Conservation (phyloP, 2,329 filamentous ascomycete species). For the Cladosporium velox region DNA sequence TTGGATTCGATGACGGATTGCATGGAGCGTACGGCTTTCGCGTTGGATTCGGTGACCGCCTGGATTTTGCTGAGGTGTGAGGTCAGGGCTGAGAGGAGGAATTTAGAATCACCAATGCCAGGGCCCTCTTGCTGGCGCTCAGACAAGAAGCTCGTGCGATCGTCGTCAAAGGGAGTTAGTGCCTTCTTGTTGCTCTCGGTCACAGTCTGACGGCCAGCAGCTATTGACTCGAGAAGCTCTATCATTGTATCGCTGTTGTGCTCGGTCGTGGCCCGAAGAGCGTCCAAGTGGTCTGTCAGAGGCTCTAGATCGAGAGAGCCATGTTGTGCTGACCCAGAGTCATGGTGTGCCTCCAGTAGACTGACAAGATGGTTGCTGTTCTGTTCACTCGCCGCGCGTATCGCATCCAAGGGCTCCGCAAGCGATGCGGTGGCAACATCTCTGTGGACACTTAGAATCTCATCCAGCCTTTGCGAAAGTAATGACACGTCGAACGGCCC, state of each 20-base stretch:
- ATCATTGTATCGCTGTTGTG: constrained; percentile 23
- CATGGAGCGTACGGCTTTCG: background rate
- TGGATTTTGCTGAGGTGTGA: constrained; percentile 35
- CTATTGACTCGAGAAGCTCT: constrained; percentile 25
- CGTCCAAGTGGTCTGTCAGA: constrained; percentile 21
- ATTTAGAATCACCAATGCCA: constrained; percentile 30
- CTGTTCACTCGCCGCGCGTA: constrained; percentile 26
- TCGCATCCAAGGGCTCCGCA: constrained; percentile 25
- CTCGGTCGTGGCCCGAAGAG: constrained; percentile 23
- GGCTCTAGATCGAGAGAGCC: background rate
- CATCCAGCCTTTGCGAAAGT: constrained; percentile 19
- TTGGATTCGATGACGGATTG: background rate
- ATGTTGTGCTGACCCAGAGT: background rate
- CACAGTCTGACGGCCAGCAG: background rate
- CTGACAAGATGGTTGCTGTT: constrained; percentile 27
- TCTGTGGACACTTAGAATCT: constrained; percentile 18
- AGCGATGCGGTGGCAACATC: constrained; percentile 13
- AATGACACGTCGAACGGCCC: constrained; percentile 17
- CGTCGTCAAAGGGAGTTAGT: constrained; percentile 15
- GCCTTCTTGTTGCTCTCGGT: background rate
- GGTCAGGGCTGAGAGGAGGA: constrained; percentile 32
- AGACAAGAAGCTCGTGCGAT: background rate
- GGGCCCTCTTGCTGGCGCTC: constrained; percentile 17
- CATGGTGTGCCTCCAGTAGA: constrained; percentile 26
- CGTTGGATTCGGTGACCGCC: constrained; percentile 30